These are phyloP conservation scores for Exserohilum rostratum DNA, from an alignment of 2,329 filamentous ascomycete species.

Conservation along the genomic window DNA sequence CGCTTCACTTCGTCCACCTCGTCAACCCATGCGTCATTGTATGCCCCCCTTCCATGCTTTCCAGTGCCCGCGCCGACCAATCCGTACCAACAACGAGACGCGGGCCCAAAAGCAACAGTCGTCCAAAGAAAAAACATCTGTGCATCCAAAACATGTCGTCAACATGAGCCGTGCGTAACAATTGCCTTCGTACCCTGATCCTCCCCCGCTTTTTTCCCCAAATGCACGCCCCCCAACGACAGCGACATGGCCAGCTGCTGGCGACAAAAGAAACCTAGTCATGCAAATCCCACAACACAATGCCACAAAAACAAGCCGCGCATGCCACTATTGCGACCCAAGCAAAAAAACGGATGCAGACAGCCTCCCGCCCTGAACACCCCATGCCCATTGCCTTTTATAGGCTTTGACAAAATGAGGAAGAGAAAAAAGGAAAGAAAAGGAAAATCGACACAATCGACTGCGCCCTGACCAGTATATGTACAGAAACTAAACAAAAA, in stretches of 20 bases:
- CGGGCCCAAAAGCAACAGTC: constrained; percentile 35
- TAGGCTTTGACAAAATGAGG: constrained; percentile 4
- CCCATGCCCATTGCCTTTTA: constrained; percentile 21
- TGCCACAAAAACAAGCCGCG: constrained; percentile 7
- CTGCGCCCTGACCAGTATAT: constrained; percentile 31
- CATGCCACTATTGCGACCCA: constrained; percentile 14
- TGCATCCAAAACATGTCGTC: constrained; percentile 16
- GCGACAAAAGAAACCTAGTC: constrained; percentile 23
- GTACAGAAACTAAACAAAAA: constrained; percentile 30
- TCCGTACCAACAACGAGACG: constrained; percentile 29
- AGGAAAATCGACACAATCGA: constrained; percentile 19
- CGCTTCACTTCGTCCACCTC: constrained; percentile 23
- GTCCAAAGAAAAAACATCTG: constrained; percentile 6
- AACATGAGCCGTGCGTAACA: constrained; percentile 12
- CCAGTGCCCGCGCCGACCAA: constrained; percentile 42
- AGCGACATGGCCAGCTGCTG: constrained; percentile 19
- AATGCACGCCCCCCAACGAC: constrained; percentile 24
- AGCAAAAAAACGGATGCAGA: constrained; percentile 23
- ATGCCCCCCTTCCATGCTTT: constrained; percentile 21
- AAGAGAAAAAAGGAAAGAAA: constrained; percentile 3
- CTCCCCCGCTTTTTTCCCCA: constrained; percentile 18
- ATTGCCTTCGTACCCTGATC: constrained; percentile 14
- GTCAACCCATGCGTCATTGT: constrained; percentile 35
- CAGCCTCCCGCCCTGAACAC: constrained; percentile 15
- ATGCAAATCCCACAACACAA: constrained; percentile 9